A percentile compares a stretch with the other conserved stretches of the same genome.
These are phyloP conservation scores for Backusella tarrabulga DNA, from an alignment of 192 early-diverging fungal genomes.

Conservation along the genomic window DNA sequence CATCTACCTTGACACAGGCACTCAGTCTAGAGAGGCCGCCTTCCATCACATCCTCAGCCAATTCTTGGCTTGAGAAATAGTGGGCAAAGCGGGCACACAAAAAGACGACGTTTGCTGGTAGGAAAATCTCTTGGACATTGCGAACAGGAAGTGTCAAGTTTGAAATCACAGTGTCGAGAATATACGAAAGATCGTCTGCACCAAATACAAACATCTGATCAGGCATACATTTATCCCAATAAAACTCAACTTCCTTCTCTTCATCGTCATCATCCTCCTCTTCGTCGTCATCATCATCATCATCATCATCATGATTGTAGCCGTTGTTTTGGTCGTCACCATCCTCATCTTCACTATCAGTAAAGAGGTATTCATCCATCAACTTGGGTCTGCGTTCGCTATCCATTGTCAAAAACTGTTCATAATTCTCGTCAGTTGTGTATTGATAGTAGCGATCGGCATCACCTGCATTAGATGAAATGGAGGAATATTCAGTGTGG, in stretches of 20 bases:
- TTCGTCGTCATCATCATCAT: not conserved
- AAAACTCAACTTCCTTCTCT: slow-evolving; percentile 3
- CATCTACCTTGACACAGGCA: slow-evolving; percentile 43
- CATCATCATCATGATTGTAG: slow-evolving; percentile 1
- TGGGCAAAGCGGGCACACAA: slow-evolving; percentile 86
- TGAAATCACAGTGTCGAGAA: slow-evolving; percentile 72
- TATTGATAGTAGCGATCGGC: slow-evolving; percentile 32
- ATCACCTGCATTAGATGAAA: slow-evolving; percentile 27
- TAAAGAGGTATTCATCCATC: slow-evolving; percentile 8
- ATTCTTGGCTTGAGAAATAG: slow-evolving; percentile 70
- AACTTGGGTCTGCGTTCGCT: slow-evolving; percentile 18
- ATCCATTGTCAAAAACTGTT: slow-evolving; percentile 25
- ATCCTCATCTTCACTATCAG: not conserved
- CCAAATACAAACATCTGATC: slow-evolving; percentile 96
- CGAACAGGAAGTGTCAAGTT: slow-evolving; percentile 57
- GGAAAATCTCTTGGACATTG: slow-evolving; percentile 57
- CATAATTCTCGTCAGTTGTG: slow-evolving; percentile 28
- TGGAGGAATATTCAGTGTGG: slow-evolving; percentile 23
- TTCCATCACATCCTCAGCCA: slow-evolving; percentile 66
- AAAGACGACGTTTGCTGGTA: slow-evolving; percentile 86
- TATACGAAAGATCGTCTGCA: slow-evolving; percentile 60
- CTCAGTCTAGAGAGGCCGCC: slow-evolving; percentile 56
- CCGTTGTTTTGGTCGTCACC: not conserved
- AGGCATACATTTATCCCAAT: slow-evolving; percentile 75
- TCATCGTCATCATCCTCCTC: slow-evolving; percentile 47